These are phyloP conservation scores for Erodium texanum DNA, from an alignment of 441 rosid genomes.

Conservation along the genomic window DNA sequence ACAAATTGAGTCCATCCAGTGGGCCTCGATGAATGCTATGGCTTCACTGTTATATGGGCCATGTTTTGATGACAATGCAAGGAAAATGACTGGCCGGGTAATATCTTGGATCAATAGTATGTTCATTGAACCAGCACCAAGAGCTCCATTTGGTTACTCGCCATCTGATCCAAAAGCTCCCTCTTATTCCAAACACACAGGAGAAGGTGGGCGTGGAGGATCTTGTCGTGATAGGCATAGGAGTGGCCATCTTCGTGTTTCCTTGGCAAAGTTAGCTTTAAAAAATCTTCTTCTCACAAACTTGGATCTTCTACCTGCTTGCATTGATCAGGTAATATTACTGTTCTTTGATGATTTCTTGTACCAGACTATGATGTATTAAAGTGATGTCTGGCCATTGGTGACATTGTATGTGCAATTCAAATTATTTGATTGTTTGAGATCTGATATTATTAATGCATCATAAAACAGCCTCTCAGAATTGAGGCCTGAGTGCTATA, in stretches of 20 bases:
- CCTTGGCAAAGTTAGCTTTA: conserved; percentile 89
- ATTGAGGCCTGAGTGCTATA: no score
- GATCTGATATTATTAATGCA: no score
- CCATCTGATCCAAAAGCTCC: conserved; percentile 94
- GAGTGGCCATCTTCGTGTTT: conserved; percentile 87
- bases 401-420: no score
- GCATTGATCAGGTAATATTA: conserved; percentile 87
- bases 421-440: no score
- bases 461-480: not conserved
- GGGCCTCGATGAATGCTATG: conserved; percentile 98
- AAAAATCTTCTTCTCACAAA: conserved; percentile 96
- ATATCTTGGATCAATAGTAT: conserved; percentile 96
- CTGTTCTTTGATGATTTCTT: no score
- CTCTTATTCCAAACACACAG: conserved; percentile 76
- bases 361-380: no score
- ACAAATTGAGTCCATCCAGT: conserved; percentile 92
- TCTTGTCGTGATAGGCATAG: conserved; percentile 83
- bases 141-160: conserved; percentile 95
- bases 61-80: conserved; percentile 96
- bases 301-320: conserved; percentile 94
- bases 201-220: conserved; percentile 86
- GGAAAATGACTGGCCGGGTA: conserved; percentile 97
- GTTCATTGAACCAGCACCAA: conserved; percentile 90
- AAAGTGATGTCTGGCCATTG: not conserved
- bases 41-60: conserved; percentile 95